Percentiles rank a stretch among this genome's conserved stretches.
phyloP scores from a whole-genome alignment of 768 basidiomycete genomes.

The Lactifluus rugatus region DNA sequence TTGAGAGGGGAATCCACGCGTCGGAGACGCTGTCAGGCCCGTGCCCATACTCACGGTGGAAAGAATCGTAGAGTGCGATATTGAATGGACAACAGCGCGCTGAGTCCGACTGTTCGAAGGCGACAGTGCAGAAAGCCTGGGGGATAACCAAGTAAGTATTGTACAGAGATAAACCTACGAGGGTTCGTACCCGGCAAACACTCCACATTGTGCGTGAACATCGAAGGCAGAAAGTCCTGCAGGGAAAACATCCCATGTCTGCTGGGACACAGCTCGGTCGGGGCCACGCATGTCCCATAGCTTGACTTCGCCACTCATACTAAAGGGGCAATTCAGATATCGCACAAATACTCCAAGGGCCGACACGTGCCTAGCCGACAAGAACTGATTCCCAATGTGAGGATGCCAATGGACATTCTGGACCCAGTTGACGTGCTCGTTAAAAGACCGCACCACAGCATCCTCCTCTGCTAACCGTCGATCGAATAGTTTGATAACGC shows the following conservation, averaged over 20 bases:
- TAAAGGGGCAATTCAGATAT: constrained; percentile 25
- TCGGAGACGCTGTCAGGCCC: constrained; percentile 45
- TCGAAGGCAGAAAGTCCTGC: constrained; percentile 79
- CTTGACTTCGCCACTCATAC: constrained; percentile 82
- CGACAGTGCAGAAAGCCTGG: constrained; percentile 40
- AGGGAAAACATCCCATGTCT: constrained; percentile 55
- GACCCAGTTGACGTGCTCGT: constrained; percentile 76
- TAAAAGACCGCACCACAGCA: constrained; percentile 69
- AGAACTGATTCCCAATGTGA: constrained; percentile 51
- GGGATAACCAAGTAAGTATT: neutral
- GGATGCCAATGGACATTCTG: constrained; percentile 86
- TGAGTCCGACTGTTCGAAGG: constrained; percentile 58
- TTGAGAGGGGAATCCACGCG: constrained; percentile 44
- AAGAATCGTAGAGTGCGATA: constrained; percentile 33
- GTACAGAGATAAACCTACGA: neutral
- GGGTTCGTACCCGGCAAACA: constrained; percentile 71
- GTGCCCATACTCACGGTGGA: constrained; percentile 44
- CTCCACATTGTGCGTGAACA: constrained; percentile 70
- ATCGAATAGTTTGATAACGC: constrained; percentile 83
- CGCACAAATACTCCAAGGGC: constrained; percentile 19
- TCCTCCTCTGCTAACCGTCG: constrained; percentile 77
- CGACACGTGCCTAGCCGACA: constrained; percentile 82
- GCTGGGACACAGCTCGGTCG: constrained; percentile 37
- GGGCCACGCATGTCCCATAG: constrained; percentile 79
- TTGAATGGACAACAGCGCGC: constrained; percentile 48